These are phyloP conservation scores for Xylariaceae sp. DNA, from an alignment of 2,329 filamentous ascomycete genomes.

Conservation along the genomic window DNA sequence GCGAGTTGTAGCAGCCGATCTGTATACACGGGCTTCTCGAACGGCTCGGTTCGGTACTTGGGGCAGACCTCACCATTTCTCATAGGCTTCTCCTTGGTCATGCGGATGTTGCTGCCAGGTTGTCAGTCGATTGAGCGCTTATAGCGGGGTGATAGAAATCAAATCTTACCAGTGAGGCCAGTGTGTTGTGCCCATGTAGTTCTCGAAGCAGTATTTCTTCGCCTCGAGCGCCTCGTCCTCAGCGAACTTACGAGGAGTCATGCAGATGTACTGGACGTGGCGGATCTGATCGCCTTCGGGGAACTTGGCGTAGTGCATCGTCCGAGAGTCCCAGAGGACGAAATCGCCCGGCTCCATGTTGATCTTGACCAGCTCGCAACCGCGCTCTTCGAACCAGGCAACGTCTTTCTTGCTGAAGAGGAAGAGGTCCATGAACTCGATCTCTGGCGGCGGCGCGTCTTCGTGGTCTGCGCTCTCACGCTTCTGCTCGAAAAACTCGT, in stretches of 20 bases:
- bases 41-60: constrained; percentile 31
- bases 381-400: constrained; percentile 36
- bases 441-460: constrained; percentile 24
- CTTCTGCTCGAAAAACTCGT: constrained; percentile 40
- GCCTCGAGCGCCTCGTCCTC: constrained; percentile 26
- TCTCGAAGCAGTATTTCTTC: constrained; percentile 31
- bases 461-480: constrained; percentile 1
- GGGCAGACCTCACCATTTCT: constrained; percentile 22
- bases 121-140: too few relatives aligned
- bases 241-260: constrained; percentile 32
- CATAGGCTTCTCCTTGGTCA: constrained; percentile 29
- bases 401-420: constrained; percentile 38
- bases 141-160: too few relatives aligned
- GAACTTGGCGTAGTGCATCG: constrained; percentile 38
- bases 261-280: constrained; percentile 33
- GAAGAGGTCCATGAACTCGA: constrained; percentile 35
- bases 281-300: constrained; percentile 32
- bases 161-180: constrained; percentile 29
- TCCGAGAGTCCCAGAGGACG: constrained; percentile 42
- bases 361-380: constrained; percentile 35
- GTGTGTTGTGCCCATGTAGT: constrained; percentile 32
- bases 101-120: constrained; percentile 29
- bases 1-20: constrained; percentile 31
- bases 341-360: constrained; percentile 37
- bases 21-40: constrained; percentile 33